phyloP scores from a whole-genome alignment of 1,139 yeast species.

The Saccharomycopsis hybrid region DNA sequence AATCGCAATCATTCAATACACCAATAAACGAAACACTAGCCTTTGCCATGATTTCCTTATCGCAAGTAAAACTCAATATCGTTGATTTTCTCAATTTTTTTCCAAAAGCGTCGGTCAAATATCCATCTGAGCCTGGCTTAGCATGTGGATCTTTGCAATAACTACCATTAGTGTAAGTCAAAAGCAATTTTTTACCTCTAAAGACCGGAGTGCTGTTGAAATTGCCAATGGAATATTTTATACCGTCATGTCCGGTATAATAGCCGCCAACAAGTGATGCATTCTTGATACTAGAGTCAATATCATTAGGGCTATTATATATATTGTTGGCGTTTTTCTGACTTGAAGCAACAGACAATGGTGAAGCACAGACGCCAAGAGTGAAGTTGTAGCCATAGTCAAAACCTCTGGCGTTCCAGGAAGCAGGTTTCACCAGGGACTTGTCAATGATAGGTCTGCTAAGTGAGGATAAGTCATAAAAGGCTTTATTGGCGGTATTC shows the following conservation, averaged over 20 bases:
- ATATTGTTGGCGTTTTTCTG: conserved; percentile 25
- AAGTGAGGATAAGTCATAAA: conserved; percentile 48
- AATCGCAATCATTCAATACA: conserved; percentile 67
- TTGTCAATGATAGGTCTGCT: conserved; percentile 41
- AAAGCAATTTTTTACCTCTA: conserved; percentile 63
- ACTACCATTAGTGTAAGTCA: conserved; percentile 70
- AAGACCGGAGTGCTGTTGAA: conserved; percentile 53
- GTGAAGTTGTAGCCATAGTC: conserved; percentile 74
- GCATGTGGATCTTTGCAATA: conserved; percentile 44
- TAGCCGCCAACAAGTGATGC: conserved; percentile 58
- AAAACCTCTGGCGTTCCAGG: conserved; percentile 67
- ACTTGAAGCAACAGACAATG: conserved; percentile 33
- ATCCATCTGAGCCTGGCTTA: conserved; percentile 29
- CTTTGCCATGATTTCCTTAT: conserved; percentile 59
- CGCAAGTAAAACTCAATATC: conserved; percentile 70
- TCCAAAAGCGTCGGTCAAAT: conserved; percentile 16
- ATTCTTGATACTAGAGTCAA: conserved; percentile 35
- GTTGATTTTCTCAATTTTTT: conserved; percentile 51
- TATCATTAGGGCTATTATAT: conserved; percentile 30
- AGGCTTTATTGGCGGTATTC: conserved; percentile 47
- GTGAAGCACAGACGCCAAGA: conserved; percentile 69
- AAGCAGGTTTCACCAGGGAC: conserved; percentile 26
- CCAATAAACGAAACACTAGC: conserved; percentile 72
- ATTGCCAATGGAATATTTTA: conserved; percentile 61
- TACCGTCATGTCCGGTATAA: conserved; percentile 48